phyloP scores from a whole-genome alignment of 2,329 filamentous ascomycete genomes.

The Exophiala oligosperma region DNA sequence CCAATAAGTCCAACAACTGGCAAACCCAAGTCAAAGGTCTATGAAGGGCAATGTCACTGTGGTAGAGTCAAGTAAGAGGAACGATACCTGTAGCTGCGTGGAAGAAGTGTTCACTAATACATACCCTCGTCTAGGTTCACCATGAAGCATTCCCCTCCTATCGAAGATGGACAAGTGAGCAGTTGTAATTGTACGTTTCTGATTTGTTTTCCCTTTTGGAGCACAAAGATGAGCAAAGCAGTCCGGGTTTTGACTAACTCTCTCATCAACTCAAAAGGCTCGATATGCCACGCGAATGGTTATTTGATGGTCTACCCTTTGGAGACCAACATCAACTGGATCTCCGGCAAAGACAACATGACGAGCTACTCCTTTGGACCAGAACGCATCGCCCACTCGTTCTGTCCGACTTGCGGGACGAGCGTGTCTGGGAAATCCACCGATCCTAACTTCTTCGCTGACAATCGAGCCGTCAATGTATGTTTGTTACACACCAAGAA shows the following conservation, averaged over 20 bases:
- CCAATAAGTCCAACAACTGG: conserved; percentile 22
- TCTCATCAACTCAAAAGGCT: conserved; percentile 22
- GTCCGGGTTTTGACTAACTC: background rate
- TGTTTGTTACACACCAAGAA: background rate
- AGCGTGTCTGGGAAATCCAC: conserved; percentile 31
- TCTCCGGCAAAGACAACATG: conserved; percentile 27
- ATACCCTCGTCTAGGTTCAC: conserved; percentile 18
- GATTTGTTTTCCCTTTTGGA: too few species aligned
- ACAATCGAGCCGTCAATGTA: conserved; percentile 35
- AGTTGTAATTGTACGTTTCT: conserved; percentile 26
- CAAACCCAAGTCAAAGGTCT: conserved; percentile 27
- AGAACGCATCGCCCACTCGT: conserved; percentile 32
- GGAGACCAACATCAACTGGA: conserved; percentile 28
- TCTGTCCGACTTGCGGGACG: conserved; percentile 35
- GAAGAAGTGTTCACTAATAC: background rate
- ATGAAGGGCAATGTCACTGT: conserved; percentile 29
- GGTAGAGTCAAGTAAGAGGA: conserved; percentile 22
- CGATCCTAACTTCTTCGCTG: conserved; percentile 27
- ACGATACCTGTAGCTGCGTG: background rate
- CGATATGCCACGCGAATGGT: conserved; percentile 35
- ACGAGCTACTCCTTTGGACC: conserved; percentile 34
- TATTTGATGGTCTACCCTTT: conserved; percentile 34
- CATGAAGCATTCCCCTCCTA: conserved; percentile 29
- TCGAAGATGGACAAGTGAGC: conserved; percentile 27
- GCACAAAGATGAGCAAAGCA: background rate